Evolutionary conservation across 2,329 filamentous ascomycete genomes (phyloP).

Genomic region (Ophiostoma sp.): DNA sequence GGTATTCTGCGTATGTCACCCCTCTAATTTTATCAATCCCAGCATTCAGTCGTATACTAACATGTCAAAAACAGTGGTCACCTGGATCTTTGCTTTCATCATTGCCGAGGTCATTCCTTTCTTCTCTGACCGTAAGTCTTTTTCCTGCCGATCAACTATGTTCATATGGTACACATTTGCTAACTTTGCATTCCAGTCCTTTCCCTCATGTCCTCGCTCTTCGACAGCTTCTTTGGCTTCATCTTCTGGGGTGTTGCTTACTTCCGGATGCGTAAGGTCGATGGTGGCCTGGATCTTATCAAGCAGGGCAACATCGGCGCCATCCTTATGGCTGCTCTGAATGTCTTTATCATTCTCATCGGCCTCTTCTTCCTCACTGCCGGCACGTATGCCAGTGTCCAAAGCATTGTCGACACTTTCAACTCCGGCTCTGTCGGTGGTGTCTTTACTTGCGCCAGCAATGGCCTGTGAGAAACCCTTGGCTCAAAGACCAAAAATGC

Average conservation of each 20-base stretch:
- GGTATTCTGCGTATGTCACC: slow-evolving; percentile 56
- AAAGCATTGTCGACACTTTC: slow-evolving; percentile 72
- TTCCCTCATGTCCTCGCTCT: slow-evolving; percentile 79
- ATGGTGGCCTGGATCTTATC: slow-evolving; percentile 51
- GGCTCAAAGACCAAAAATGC: background rate
- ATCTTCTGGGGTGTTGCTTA: slow-evolving; percentile 90
- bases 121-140: slow-evolving; percentile 66
- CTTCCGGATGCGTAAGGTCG: slow-evolving; percentile 66
- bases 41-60: background rate
- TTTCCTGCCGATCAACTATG: slow-evolving; percentile 30
- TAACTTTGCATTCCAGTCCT: slow-evolving; percentile 40
- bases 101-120: slow-evolving; percentile 92
- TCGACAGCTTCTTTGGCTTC: slow-evolving; percentile 91
- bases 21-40: background rate
- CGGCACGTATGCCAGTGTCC: slow-evolving; percentile 74
- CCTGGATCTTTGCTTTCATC: slow-evolving; percentile 86
- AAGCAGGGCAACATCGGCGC: slow-evolving; percentile 49
- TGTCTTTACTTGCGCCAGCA: slow-evolving; percentile 68
- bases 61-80: slow-evolving; percentile 41
- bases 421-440: slow-evolving; percentile 57
- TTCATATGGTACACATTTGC: background rate
- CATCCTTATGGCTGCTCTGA: slow-evolving; percentile 56
- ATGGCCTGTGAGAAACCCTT: slow-evolving; percentile 49
- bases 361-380: slow-evolving; percentile 76
- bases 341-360: slow-evolving; percentile 65